Evolutionary conservation across 164 flowering plant genomes (phyloP).

Genomic region (Brasenia schreberi): DNA sequence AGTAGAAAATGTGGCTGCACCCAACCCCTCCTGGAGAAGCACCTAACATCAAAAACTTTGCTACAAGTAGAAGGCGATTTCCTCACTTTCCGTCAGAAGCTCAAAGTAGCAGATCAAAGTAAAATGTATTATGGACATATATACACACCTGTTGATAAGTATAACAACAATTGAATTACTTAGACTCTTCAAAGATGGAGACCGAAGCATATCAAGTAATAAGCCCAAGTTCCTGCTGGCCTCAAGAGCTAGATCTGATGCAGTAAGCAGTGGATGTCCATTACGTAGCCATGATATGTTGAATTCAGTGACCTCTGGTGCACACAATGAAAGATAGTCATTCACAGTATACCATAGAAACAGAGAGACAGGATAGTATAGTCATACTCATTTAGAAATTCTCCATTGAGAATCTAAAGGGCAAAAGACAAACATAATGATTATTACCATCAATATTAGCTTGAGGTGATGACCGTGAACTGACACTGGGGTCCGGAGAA

Average conservation of each 20-base stretch:
- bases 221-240: constrained; percentile 72
- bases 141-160: constrained; percentile 60
- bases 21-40: too few species aligned
- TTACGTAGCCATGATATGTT: constrained; percentile 84
- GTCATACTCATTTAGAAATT: background rate
- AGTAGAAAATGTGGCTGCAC: too few species aligned
- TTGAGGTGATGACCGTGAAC: constrained; percentile 49
- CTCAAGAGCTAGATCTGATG: constrained; percentile 73
- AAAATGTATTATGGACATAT: background rate
- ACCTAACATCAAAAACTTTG: too few species aligned
- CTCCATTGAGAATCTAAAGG: background rate
- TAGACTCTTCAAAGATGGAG: constrained; percentile 55
- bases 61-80: background rate
- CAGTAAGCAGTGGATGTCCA: constrained; percentile 76
- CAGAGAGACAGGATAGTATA: background rate
- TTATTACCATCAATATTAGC: constrained; percentile 39
- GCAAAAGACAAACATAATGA: background rate
- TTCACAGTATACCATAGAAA: background rate
- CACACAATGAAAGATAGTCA: background rate
- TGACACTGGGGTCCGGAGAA: constrained; percentile 83
- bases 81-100: too few species aligned
- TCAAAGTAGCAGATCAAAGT: background rate
- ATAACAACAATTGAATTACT: constrained; percentile 52
- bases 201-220: constrained; percentile 85
- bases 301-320: constrained; percentile 39